Evolutionary conservation across 2,329 filamentous ascomycete species (phyloP).

Genomic region (Fusarium robinianum): DNA sequence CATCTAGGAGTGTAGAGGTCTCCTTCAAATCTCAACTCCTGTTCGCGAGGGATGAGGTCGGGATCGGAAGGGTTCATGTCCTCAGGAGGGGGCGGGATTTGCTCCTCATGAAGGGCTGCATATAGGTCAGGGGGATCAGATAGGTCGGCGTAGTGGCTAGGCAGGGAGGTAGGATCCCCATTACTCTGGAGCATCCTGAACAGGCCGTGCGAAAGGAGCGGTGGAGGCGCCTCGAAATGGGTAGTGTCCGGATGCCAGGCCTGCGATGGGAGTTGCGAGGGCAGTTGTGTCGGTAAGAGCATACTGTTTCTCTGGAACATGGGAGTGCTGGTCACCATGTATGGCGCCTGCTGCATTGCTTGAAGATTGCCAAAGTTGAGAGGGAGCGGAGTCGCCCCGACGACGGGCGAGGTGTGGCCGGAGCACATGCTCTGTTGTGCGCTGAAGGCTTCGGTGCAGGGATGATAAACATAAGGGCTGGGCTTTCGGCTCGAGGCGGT

Average conservation of each 20-base stretch:
- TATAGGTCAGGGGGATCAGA: constrained; percentile 79
- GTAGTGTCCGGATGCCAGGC: constrained; percentile 55
- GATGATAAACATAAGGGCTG: constrained; percentile 66
- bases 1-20: constrained; percentile 83
- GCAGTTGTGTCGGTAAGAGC: constrained; percentile 54
- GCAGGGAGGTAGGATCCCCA: constrained; percentile 68
- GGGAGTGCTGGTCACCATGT: constrained; percentile 57
- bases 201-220: constrained; percentile 70
- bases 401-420: constrained; percentile 48
- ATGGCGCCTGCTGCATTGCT: constrained; percentile 59
- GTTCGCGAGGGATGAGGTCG: constrained; percentile 76
- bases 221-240: constrained; percentile 63
- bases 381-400: constrained; percentile 53
- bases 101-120: constrained; percentile 73
- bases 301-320: constrained; percentile 61
- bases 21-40: constrained; percentile 76
- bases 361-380: constrained; percentile 61
- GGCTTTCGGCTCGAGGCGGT: constrained; percentile 59
- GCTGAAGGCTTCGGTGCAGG: constrained; percentile 62
- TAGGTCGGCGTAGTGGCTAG: constrained; percentile 72
- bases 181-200: constrained; percentile 78
- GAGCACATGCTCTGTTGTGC: constrained; percentile 57
- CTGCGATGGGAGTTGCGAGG: constrained; percentile 57
- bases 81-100: constrained; percentile 73
- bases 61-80: constrained; percentile 82